Evolutionary conservation across 495 filamentous ascomycete genomes (phyloP), one percentile per base, ranked within the genome.

Genomic region (Sporormia fimetaria): DNA sequence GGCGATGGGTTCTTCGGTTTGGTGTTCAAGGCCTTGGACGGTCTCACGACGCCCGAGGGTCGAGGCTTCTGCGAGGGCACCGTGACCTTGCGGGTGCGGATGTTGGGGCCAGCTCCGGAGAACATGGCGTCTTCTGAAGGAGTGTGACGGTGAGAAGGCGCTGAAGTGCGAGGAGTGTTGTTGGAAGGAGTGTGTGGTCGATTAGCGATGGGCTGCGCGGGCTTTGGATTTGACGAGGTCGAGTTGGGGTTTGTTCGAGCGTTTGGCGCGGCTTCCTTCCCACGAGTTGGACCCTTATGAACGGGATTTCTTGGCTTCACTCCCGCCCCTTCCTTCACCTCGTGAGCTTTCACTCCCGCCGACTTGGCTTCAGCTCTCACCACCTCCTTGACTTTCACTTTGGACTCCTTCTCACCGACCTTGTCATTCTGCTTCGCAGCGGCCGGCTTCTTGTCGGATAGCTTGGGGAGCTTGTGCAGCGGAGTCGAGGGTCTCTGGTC

Each of bases 371-470:
- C n/a, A n/a, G n/a, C n/a, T n/a, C n/a, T n/a, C n/a, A n/a, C n/a
- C n/a, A n/a, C n/a, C n/a, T n/a, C n/a, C n/a, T n/a, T n/a, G n/a
- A n/a, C n/a, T n/a, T n/a, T n/a, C n/a, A n/a, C n/a, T 21, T 44
- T 59, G n/a, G 28, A 41, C 23, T 53, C 58, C 56, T 78, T 80
- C 35, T 73, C 74, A 6, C 58, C 55, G 16, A 61, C 57, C 53
- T 75, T 21, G 72, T 69, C 63, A 83, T 88, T 28, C 70, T 59
- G 41, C 74, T 70, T 8, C 40, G 40, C 33, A 6, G 24, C 24
- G 6, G 29, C 33, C 1, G 35, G 24, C 41, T 55, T 58, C 47
- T 51, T 51, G 10, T 48, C 50, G 21, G 35, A 41, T 25, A 48
- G 20, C 26, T 54, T 57, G n/a, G 47, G 33, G n/a, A 68, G 59